Base-by-base conservation (phyloP, 352 stramenopile species). In the Globisporangium viniferum region DNA sequence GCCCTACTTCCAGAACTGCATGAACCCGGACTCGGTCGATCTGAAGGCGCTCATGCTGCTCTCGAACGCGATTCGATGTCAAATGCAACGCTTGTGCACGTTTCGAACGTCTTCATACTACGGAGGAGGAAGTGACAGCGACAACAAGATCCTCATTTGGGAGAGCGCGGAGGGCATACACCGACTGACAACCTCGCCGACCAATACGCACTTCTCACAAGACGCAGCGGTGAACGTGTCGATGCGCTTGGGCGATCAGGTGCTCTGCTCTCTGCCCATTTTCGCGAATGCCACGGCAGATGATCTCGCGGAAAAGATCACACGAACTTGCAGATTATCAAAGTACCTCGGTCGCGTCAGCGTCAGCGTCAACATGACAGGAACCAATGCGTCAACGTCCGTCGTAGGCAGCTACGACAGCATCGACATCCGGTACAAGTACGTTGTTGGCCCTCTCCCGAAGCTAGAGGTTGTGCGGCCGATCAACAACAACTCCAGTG, bases 371-470 rank as follows among this genome's bases (percentile, higher is more conserved):
- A 64, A 65, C 12, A 72, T 62, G 31, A 72, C 72, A 20, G 73
- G 57, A 22, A 51, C 57, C 2, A 67, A 59, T 4, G 58, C 70
- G 6, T 66, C 63, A 7, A 55, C 59, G n/a, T 51, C 58, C 29
- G 39, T 36, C 1, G 46, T 59, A 20, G 66, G 20, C 15, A 70
- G 46, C 39, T 65, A 68, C 15, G 71, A 73, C 57, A 56, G 14
- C 10, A 18, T 84, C 3, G 77, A 79, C 18, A 64, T 88, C 5
- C 72, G 72, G 3, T 90, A 85, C 73, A 72, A 81, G 31, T 81
- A 81, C 54, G 60, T 86, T n/a, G 71, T 86, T 15, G 81, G 81
- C 15, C 74, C 76, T 10, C 62, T 88, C 55, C 79, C 81, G 27
- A 73, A 59, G 12, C 69, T 90, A 10, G 59, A 75, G 20, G 24